Base-by-base conservation (phyloP, 2,329 filamentous ascomycete genomes). In the Pseudogymnoascus sp. region DNA sequence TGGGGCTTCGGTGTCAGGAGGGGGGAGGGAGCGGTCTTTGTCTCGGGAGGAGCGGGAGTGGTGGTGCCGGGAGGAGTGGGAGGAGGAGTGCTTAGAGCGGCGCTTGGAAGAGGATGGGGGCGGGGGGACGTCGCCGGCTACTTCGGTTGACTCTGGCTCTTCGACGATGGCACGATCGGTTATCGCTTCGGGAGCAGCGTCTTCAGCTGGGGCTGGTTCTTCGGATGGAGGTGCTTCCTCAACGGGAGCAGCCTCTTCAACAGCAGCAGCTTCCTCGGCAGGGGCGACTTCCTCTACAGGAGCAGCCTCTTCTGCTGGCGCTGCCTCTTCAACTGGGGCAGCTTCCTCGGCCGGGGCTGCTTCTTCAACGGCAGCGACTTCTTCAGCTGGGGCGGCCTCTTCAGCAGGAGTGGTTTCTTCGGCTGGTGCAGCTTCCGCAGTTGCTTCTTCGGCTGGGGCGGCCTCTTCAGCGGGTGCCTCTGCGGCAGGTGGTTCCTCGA, bases 141-240 rank as follows among this genome's bases (percentile, higher is more conserved):
- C 61, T 28, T 65, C 46, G 26, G 70, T 59, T 41, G 64, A 24
- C 56, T 70, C 68, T 7, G 70, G 70, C 53, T 71, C 68, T 38
- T 68, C 67, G 28, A 70, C 68, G 26, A 70, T 65, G 1, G 56
- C 63, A 43, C 66, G 68, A 10, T 69, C 68, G 0, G 66, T 68
- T 35, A 41, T 37, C 6, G 62, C 40, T 46, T 65, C 65, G 19
- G 40, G 31, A 14, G 14, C 31, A 7, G 61, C 11, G 1, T 63
- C 56, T 26, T 64, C 50, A 22, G 63, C 65, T 61, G 63, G 24
- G 3, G 46, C 61, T 5, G 63, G 33, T 38, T 65, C 65, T 37
- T 65, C 65, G 3, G 56, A 60, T 14, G 50, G 22, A 35, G 37
- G n/a, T 1, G 16, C 43, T 28, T 63, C 61, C 7, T 59, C 61